Base-by-base conservation (phyloP, 257 asterid genomes). In the Solanum chiquidenum region DNA sequence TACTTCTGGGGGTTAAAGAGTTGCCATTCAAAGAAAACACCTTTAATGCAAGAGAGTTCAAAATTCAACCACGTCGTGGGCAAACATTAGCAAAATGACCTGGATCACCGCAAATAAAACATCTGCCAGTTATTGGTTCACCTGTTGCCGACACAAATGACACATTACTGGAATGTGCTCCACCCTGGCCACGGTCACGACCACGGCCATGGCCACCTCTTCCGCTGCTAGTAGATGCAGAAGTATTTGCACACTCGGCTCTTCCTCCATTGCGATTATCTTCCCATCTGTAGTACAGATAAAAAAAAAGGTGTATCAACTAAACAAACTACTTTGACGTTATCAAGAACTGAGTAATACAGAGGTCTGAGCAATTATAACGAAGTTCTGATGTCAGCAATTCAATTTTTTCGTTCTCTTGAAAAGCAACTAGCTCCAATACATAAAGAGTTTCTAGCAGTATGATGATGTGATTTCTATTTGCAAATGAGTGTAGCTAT, bases 61-160 rank as follows among this genome's bases (percentile, higher is more conserved):
- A 83, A 55, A 23, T 62, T 88, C 95, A 89, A 31, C 97, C 95
- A 34, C 99, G 98, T 90, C 23, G 94, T 25, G 98, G 99, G 86
- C 99, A 97, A 80, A 89, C 94, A 55, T 93, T 95, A 72, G 98
- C 94, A 71, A 95, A 95, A 91, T 97, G 99, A 2, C 96, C 92
- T 42, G 98, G 98, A 92, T 97, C 98, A 13, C 98, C 99, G 90
- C 99, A 97, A 60, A 93, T 68, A 77, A 97, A 97, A 89, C 99
- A 97, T 89, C 98, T 91, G 29, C 96, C 95, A 9, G 98, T 92
- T 86, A 95, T 87, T 25, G 98, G 98, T 88, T 95, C 99, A 52
- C 99, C 99, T 23, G 98, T 95, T 64, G 97, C 98, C 38, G 98
- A 94, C 86, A 97, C 89, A 84, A 97, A 97, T 58, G 96, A 82